Base-by-base conservation (phyloP, 306 rosid genomes). In the Quercus berberidifolia region DNA sequence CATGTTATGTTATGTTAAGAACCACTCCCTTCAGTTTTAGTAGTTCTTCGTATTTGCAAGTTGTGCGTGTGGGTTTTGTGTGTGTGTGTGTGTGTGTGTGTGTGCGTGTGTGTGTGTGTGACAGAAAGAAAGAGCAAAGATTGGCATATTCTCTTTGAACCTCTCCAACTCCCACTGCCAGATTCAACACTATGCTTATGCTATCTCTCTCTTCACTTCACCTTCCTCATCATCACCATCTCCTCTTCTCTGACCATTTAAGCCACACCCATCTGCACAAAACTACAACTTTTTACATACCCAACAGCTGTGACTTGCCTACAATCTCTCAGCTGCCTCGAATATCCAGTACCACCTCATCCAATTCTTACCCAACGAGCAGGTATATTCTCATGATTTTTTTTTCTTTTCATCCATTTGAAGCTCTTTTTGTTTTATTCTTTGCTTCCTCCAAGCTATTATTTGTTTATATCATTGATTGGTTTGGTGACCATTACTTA, bases 151-250 rank as follows among this genome's bases (percentile, higher is more conserved):
- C 33, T 59, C 79, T 41, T 58, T 1, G 21, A 21, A 38, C 63
- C 55, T 75, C 18, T 75, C 70, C 31, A 23, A 38, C 19, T 2
- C 18, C 25, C 76, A 21, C 11, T 5, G 60, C 60, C 71, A 12
- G 25, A 2, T 21, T 46, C 5, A 52, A 38, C 6, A 33, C 23
- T 3, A 49, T 49, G 86, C 64, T 70, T 11, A 46, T 11, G 86
- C 64, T 70, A 3, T 35, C 86, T 79, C 56, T 79, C 52, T 23
- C 69, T 76, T 76, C 81, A 21, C 33, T 60, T 71, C 81, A 63
- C 55, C 83, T 74, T 83, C 77, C 79, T 83, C 78, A 23, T 43
- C 18, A 17, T 78, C 85, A 7, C 38, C 52, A 15, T 15, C 15
- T 74, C 63, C 6, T 67, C 41, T 41, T 41, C n/a, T 21, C 31